Evolutionary conservation across 257 asterid genomes (phyloP), one percentile per base, ranked within the genome.

Genomic region (Ilex asprella): DNA sequence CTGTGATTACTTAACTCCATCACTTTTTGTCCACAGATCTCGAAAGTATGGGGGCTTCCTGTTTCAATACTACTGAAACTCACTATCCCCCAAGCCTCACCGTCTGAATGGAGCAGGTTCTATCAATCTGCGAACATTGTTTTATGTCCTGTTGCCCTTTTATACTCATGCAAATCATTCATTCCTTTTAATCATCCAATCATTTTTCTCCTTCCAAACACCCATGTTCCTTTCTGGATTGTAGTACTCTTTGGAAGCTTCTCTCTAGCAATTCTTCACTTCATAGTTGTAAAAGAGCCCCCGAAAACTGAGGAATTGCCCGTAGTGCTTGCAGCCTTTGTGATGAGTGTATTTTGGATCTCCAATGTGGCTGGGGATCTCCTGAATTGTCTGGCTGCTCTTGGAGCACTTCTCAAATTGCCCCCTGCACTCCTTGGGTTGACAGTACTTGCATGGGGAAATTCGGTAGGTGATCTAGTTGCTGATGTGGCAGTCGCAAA

Each of bases 301-400:
- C 99, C 99, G 0, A 89, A 83, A 70, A 78, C 77, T 1, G 94
- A 83, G 76, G 95, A 82, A 71, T 79, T 93, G 61, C 74, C 81
- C 14, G 51, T 78, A 39, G 77, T 87, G 6, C 61, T 89, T 11
- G 70, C 68, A 1, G 95, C 96, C 60, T 93, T 93, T 63, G 51
- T 89, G 71, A 93, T 89, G 96, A 93, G 99, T 16, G 99, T 89
- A 39, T 89, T 89, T 67, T 93, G 99, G 99, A 93, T 93, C 68
- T 93, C 99, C 47, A 82, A 86, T 3, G 71, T 73, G 13, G 97
- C 97, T 7, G 97, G 99, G 8, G 99, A 93, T 60, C 91, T 93
- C 58, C 88, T 93, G 49, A 85, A 84, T 77, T 85, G 97, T 81
- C 99, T 93, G 2, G 93, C 84, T 1, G 94, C 93, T 51, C 78